Conservation (phyloP, 305 asterid species). For the Salvia sclarea region DNA sequence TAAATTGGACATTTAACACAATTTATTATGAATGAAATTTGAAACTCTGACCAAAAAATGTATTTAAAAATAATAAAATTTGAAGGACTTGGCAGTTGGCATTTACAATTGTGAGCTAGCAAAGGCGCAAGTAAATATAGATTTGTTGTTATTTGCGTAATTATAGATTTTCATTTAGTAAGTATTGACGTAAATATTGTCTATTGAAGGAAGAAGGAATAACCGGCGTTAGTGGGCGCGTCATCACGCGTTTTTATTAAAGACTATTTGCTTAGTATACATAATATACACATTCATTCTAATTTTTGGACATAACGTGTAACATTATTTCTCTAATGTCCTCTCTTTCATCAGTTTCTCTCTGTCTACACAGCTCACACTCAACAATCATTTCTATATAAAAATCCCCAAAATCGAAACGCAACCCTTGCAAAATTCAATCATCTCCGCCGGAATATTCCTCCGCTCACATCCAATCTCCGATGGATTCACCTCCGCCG, state of each 20-base stretch:
- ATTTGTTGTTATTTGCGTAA: background rate
- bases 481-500: conserved; percentile 30
- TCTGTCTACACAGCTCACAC: conserved; percentile 40
- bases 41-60: background rate
- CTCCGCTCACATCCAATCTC: background rate
- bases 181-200: no score
- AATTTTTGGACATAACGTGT: conserved; percentile 31
- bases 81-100: no score
- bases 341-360: conserved; percentile 15
- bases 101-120: no score
- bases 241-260: conserved; percentile 30
- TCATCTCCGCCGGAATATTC: background rate
- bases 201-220: background rate
- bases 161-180: background rate
- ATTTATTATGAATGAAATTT: no score
- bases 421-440: conserved; percentile 14
- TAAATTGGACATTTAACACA: background rate
- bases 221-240: conserved; percentile 21
- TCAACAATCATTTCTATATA: conserved; percentile 28
- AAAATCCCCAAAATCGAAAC: background rate
- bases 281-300: conserved; percentile 27
- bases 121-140: background rate
- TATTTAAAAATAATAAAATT: no score
- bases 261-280: background rate
- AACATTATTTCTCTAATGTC: background rate